A percentile compares a stretch with the other conserved stretches of the same genome.
These are phyloP conservation scores for Exophiala sp. DNA, from an alignment of 2,329 filamentous ascomycete species.

Conservation along the genomic window DNA sequence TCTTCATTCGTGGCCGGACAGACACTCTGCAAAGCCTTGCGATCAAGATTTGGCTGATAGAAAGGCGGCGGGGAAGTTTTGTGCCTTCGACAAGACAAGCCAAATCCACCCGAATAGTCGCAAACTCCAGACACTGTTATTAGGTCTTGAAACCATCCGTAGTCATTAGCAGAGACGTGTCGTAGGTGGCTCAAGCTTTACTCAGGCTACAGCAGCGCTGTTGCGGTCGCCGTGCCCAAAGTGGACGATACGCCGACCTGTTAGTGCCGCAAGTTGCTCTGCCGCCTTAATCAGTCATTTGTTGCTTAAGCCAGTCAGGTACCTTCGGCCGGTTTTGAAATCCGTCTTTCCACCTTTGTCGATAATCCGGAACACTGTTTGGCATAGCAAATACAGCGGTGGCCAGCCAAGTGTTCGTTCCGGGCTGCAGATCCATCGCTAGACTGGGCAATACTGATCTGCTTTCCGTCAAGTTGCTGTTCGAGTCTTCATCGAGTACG, in stretches of 20 bases:
- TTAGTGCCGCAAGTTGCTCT: neutral
- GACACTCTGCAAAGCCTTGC: neutral
- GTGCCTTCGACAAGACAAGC: neutral
- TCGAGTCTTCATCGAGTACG: constrained; percentile 72
- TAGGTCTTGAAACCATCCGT: no score
- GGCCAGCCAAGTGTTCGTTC: constrained; percentile 62
- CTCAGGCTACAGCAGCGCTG: no score
- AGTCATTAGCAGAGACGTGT: no score
- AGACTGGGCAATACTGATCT: constrained; percentile 69
- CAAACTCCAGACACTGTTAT: neutral
- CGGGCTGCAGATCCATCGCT: constrained; percentile 58
- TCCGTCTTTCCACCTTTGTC: constrained; percentile 54
- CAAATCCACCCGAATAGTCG: no score
- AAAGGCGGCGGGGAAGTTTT: no score
- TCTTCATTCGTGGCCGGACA: neutral
- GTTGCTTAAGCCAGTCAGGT: constrained; percentile 51
- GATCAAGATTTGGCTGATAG: no score
- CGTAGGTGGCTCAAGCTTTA: no score
- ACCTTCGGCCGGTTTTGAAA: constrained; percentile 60
- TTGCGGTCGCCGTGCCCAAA: neutral
- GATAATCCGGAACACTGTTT: constrained; percentile 50
- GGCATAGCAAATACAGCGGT: constrained; percentile 70
- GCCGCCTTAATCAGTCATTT: constrained; percentile 40
- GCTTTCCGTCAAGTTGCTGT: constrained; percentile 71
- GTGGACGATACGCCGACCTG: neutral